phyloP scores from a whole-genome alignment of 2,329 filamentous ascomycete genomes.

The Didymella pinodella region DNA sequence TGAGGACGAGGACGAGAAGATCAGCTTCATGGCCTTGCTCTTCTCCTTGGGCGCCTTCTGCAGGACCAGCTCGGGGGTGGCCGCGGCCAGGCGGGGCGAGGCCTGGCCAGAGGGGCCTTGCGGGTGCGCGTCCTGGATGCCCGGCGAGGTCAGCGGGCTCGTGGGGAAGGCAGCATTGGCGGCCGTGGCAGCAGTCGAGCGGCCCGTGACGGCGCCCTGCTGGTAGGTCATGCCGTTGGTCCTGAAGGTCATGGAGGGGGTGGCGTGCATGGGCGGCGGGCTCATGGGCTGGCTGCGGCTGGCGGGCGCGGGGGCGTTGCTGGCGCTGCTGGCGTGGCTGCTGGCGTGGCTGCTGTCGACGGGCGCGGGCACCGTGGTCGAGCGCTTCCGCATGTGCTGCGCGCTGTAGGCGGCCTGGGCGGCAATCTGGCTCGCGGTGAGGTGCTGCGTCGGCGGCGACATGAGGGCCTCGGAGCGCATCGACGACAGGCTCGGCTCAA shows the following conservation, averaged over 20 bases:
- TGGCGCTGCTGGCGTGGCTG: too few relatives aligned
- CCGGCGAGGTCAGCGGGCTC: conserved; percentile 60
- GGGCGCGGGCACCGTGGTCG: conserved; percentile 73
- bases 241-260: conserved; percentile 49
- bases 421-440: conserved; percentile 78
- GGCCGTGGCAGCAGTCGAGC: conserved; percentile 72
- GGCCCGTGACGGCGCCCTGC: conserved; percentile 68
- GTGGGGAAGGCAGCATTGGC: conserved; percentile 77
- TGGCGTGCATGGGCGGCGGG: conserved; percentile 60
- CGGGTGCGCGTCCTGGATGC: conserved; percentile 34
- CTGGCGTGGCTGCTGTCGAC: conserved; percentile 34
- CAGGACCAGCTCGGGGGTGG: conserved; percentile 59
- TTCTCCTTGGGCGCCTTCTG: conserved; percentile 71
- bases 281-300: conserved; percentile 59
- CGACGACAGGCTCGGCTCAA: conserved; percentile 75
- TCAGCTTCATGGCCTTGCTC: conserved; percentile 82
- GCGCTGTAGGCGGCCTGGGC: conserved; percentile 76
- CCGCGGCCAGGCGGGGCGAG: conserved; percentile 44
- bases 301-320: conserved; percentile 25
- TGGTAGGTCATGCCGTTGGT: conserved; percentile 60
- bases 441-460: conserved; percentile 55
- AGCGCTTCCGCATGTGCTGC: conserved; percentile 68
- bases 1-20: conserved; percentile 63
- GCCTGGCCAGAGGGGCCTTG: conserved; percentile 33
- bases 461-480: conserved; percentile 51